Evolutionary conservation across 176 grass and related monocot genomes (phyloP).

Genomic region (Oryza meyeriana): DNA sequence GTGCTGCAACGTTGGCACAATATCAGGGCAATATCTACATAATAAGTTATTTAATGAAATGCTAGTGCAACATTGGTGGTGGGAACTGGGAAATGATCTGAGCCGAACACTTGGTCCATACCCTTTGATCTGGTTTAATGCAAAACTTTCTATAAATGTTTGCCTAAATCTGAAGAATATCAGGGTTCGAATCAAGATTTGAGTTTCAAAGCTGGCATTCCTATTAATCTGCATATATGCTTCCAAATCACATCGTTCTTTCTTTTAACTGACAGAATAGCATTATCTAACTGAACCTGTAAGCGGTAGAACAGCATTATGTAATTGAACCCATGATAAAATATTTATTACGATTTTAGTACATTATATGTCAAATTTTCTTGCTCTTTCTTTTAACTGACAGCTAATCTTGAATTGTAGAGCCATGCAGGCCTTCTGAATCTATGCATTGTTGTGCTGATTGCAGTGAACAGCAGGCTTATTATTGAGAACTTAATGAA

Average conservation of each 20-base stretch:
- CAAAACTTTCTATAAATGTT: not conserved
- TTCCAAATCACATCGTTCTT: not conserved
- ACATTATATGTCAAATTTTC: not conserved
- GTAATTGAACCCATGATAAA: not conserved
- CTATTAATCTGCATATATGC: not conserved
- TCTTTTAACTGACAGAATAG: not conserved
- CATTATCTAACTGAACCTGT: too few relatives aligned
- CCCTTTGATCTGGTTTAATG: not conserved
- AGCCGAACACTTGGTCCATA: not conserved
- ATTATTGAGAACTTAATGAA: constrained; percentile 99
- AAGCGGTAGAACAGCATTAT: not conserved
- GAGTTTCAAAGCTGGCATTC: not conserved
- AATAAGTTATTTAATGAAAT: not conserved
- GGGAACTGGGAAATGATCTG: not conserved
- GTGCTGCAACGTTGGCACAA: not conserved
- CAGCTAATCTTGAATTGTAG: constrained; percentile 44
- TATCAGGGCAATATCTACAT: not conserved
- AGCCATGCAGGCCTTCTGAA: constrained; percentile 99
- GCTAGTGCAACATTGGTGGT: not conserved
- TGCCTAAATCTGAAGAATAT: not conserved
- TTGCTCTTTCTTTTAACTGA: not conserved
- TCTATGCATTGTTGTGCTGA: constrained; percentile 92
- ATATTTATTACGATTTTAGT: not conserved
- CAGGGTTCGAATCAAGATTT: not conserved
- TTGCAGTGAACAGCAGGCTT: constrained; percentile 93